A percentile compares a stretch with the other conserved stretches of the same genome.
Evolutionary conservation across 1,284 basidiomycete species (phyloP).

Genomic region (Sanguinoderma infundibulare): DNA sequence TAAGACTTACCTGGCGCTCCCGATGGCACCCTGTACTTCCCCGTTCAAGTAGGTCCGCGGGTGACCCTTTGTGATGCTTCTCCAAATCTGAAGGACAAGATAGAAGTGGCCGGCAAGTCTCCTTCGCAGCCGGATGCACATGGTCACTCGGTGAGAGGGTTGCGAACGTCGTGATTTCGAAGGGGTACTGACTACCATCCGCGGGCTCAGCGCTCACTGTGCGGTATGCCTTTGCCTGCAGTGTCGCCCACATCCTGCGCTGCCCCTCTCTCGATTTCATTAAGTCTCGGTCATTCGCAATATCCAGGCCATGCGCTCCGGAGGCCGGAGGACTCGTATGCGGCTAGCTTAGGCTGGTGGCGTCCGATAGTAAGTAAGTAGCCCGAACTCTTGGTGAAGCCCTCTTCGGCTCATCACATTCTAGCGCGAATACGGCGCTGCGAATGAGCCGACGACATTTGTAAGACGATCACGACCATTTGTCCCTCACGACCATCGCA

Average conservation of each 20-base stretch:
- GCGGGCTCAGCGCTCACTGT: not conserved
- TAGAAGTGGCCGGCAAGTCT: not conserved
- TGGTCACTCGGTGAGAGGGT: slow-evolving; percentile 5
- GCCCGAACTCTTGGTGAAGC: not conserved
- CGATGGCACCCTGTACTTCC: not conserved
- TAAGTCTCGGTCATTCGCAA: not conserved
- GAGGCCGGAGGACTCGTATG: not conserved
- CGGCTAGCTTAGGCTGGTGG: not conserved
- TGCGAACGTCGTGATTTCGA: not conserved
- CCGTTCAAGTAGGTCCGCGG: not conserved
- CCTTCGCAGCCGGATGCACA: slow-evolving; percentile 11
- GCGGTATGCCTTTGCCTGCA: not conserved
- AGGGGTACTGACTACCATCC: not conserved
- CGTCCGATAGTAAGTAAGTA: too few relatives aligned
- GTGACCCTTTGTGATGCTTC: not conserved
- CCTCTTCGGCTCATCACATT: slow-evolving; percentile 1
- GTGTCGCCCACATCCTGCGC: not conserved
- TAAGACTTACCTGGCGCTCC: slow-evolving; percentile 13
- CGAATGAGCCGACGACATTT: slow-evolving; percentile 4
- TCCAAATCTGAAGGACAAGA: slow-evolving; percentile 1
- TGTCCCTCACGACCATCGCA: slow-evolving; percentile 20
- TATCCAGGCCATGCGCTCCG: not conserved
- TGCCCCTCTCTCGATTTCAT: not conserved
- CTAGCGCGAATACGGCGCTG: slow-evolving; percentile 5
- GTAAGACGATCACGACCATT: not conserved